Conservation (phyloP, 2,329 filamentous ascomycete species). For the Phaeoacremonium minimum region DNA sequence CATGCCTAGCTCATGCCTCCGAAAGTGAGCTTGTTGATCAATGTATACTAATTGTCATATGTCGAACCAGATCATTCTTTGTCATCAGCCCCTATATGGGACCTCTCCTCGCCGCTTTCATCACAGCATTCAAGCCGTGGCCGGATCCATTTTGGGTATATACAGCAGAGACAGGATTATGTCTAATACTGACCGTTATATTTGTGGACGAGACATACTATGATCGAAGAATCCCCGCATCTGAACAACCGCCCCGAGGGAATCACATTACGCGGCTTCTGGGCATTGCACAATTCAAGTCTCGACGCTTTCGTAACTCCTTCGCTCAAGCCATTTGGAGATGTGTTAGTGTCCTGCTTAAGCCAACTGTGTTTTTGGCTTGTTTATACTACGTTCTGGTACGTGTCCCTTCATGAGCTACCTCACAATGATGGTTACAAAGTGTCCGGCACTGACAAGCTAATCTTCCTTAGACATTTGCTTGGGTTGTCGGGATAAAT, state of each 20-base stretch:
- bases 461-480: too few relatives aligned
- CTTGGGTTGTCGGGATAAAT: conserved; percentile 52
- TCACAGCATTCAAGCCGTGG: conserved; percentile 40
- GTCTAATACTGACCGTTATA: conserved; percentile 30
- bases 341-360: conserved; percentile 29
- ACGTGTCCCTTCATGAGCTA: too few relatives aligned
- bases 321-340: conserved; percentile 33
- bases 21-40: conserved; percentile 1
- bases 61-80: conserved; percentile 24
- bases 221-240: conserved; percentile 31
- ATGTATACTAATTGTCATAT: conserved; percentile 5
- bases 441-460: too few relatives aligned
- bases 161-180: conserved; percentile 30
- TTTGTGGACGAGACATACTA: conserved; percentile 47
- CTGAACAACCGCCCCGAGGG: conserved; percentile 27
- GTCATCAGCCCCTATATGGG: conserved; percentile 38
- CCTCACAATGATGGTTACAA: too few relatives aligned
- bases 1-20: too few relatives aligned
- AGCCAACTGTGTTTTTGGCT: conserved; percentile 30
- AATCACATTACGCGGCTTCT: conserved; percentile 19
- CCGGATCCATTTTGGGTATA: conserved; percentile 43
- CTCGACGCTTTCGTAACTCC: conserved; percentile 30
- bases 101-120: conserved; percentile 41
- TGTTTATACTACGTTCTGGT: conserved; percentile 28
- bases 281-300: conserved; percentile 27